Conservation (phyloP, 2,329 filamentous ascomycete genomes). For the Rosellinia necatrix region DNA sequence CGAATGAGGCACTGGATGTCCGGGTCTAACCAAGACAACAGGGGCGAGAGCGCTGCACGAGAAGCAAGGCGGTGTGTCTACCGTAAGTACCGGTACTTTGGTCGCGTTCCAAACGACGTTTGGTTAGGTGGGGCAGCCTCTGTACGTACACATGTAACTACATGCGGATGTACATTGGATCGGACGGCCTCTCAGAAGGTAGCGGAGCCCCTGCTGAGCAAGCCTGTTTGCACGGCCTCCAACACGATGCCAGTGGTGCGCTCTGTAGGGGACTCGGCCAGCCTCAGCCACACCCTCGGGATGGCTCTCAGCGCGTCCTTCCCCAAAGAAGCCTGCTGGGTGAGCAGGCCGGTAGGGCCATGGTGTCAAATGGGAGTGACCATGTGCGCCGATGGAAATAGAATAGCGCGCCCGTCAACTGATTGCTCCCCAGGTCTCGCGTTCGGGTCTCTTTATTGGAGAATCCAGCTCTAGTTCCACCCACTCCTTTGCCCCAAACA, state of each 20-base stretch:
- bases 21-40: conserved; percentile 52
- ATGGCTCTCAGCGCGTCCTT: conserved; percentile 12
- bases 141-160: too few relatives aligned
- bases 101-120: conserved; percentile 26
- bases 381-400: background rate
- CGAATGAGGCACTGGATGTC: conserved; percentile 55
- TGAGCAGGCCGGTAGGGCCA: too few relatives aligned
- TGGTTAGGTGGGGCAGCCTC: conserved; percentile 3
- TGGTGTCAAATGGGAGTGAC: too few relatives aligned
- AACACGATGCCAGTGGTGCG: conserved; percentile 28
- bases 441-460: conserved; percentile 9
- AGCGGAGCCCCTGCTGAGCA: conserved; percentile 22
- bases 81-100: conserved; percentile 35
- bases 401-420: conserved; percentile 17
- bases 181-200: background rate
- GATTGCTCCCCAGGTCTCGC: conserved; percentile 10
- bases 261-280: conserved; percentile 9
- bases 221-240: conserved; percentile 27
- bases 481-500: conserved; percentile 6
- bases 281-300: conserved; percentile 23
- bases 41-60: conserved; percentile 34
- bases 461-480: conserved; percentile 11
- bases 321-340: too few relatives aligned
- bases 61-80: conserved; percentile 42
- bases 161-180: conserved; percentile 8